Evolutionary conservation across 495 filamentous ascomycete genomes (phyloP).

Genomic region (Podospora anserina): DNA sequence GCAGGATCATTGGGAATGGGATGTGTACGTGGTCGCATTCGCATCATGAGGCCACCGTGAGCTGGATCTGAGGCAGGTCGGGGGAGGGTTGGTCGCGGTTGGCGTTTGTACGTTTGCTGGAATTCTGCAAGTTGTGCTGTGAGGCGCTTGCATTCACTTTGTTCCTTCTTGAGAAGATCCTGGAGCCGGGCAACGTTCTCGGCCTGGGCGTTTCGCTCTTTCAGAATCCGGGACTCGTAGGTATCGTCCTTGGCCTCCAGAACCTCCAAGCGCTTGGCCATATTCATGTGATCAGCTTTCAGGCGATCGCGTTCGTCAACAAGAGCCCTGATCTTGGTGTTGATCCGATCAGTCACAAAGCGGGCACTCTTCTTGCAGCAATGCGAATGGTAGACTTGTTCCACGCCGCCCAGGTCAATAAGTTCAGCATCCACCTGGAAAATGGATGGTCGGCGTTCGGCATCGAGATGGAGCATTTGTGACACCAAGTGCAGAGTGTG

Average conservation of each 20-base stretch:
- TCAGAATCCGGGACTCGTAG: constrained; percentile 31
- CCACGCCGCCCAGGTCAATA: constrained; percentile 39
- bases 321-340: constrained; percentile 21
- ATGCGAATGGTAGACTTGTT: constrained; percentile 41
- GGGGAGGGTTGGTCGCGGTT: constrained; percentile 14
- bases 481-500: constrained; percentile 35
- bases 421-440: constrained; percentile 34
- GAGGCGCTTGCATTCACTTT: constrained; percentile 19
- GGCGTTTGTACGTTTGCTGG: constrained; percentile 14
- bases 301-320: constrained; percentile 31
- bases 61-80: constrained; percentile 16
- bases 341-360: constrained; percentile 33
- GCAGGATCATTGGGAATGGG: constrained; percentile 3
- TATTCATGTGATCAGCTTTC: constrained; percentile 22
- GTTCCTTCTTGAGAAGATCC: constrained; percentile 31
- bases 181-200: constrained; percentile 27
- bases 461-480: constrained; percentile 33
- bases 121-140: constrained; percentile 23
- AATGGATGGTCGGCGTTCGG: constrained; percentile 30
- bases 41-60: constrained; percentile 22
- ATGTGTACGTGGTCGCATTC: constrained; percentile 17
- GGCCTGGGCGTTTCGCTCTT: constrained; percentile 24
- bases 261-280: constrained; percentile 29
- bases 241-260: constrained; percentile 36
- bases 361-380: constrained; percentile 39